Conservation (phyloP, 208 protist species). For the Trypanosoma avium region DNA sequence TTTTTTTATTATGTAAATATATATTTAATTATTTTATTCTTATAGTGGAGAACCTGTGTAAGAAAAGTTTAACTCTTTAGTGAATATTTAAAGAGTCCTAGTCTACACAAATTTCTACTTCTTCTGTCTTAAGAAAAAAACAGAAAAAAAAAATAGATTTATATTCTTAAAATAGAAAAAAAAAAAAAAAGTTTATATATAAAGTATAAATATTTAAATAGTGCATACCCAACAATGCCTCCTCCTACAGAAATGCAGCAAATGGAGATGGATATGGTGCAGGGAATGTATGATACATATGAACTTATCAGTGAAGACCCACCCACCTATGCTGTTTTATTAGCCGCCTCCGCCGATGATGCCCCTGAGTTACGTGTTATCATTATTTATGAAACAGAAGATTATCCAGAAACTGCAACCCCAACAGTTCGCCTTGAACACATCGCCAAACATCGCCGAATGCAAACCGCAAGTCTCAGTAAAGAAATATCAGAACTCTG, state of each 20-base stretch:
- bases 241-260: slow-evolving; percentile 77
- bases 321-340: slow-evolving; percentile 72
- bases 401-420: slow-evolving; percentile 68
- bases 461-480: slow-evolving; percentile 49
- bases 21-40: not conserved
- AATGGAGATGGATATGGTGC: slow-evolving; percentile 93
- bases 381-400: slow-evolving; percentile 63
- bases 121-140: not conserved
- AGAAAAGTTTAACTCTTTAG: no score
- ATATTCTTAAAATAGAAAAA: not conserved
- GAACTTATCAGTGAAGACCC: slow-evolving; percentile 64
- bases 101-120: not conserved
- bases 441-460: slow-evolving; percentile 68
- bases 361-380: slow-evolving; percentile 76
- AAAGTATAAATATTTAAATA: not conserved
- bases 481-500: slow-evolving; percentile 58
- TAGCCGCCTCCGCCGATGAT: slow-evolving; percentile 64
- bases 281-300: slow-evolving; percentile 90
- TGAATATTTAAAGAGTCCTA: slow-evolving; percentile 2
- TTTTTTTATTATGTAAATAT: not conserved
- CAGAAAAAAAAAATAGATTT: not conserved
- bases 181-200: not conserved
- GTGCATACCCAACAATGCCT: no score
- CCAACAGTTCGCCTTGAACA: slow-evolving; percentile 59
- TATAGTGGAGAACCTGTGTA: no score